These are phyloP conservation scores for Rhodotorula taiwanensis DNA, from an alignment of 768 basidiomycete species.

Conservation along the genomic window DNA sequence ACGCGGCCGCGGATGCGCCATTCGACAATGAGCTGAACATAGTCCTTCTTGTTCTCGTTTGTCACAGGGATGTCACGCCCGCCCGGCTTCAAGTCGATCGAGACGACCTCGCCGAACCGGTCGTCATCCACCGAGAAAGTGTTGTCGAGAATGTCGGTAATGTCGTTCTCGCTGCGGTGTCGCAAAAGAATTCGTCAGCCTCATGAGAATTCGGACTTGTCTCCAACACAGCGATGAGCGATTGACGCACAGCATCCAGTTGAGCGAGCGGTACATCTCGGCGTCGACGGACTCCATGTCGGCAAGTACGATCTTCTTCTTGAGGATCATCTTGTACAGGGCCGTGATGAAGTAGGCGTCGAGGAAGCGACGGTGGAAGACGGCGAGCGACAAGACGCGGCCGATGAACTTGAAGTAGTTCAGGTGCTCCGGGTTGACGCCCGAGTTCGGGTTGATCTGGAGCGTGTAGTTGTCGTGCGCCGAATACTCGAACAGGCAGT, in stretches of 20 bases:
- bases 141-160: conserved; percentile 95
- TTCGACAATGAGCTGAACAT: conserved; percentile 87
- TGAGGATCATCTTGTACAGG: conserved; percentile 99
- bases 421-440: conserved; percentile 96
- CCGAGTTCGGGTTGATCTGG: conserved; percentile 80
- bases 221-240: neutral
- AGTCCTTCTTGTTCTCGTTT: conserved; percentile 97
- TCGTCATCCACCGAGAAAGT: conserved; percentile 96
- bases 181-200: conserved; percentile 7
- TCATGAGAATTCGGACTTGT: no score
- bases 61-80: conserved; percentile 82
- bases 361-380: conserved; percentile 98
- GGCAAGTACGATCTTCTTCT: conserved; percentile 88
- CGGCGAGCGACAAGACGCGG: conserved; percentile 85
- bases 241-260: conserved; percentile 88
- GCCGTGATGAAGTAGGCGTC: conserved; percentile 99
- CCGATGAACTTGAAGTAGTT: conserved; percentile 99
- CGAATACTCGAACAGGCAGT: conserved; percentile 98
- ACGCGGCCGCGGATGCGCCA: conserved; percentile 96
- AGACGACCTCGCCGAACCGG: conserved; percentile 96
- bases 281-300: conserved; percentile 96
- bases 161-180: conserved; percentile 49
- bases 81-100: conserved; percentile 84
- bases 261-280: conserved; percentile 86
- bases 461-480: conserved; percentile 99